phyloP scores from a whole-genome alignment of 176 grass and related monocot genomes.

The Ananas comosus region DNA sequence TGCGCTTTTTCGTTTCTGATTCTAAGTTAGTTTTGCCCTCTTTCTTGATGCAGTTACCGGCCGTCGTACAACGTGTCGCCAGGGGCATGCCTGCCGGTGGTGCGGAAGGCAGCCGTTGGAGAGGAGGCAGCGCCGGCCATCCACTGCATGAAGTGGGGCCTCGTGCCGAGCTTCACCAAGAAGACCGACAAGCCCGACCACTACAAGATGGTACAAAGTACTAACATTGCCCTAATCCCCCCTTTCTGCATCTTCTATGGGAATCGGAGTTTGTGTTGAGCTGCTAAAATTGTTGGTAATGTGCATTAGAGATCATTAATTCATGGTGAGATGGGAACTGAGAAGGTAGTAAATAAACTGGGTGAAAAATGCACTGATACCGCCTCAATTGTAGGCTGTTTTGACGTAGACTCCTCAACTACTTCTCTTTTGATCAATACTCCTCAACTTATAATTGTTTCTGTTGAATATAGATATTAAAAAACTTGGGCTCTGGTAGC shows the following conservation, averaged over 20 bases:
- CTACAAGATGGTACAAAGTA: constrained; percentile 63
- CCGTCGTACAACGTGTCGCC: constrained; percentile 78
- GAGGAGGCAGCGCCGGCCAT: constrained; percentile 33
- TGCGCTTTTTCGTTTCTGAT: not conserved
- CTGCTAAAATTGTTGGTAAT: not conserved
- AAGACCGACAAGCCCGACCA: constrained; percentile 80
- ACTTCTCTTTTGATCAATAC: not conserved
- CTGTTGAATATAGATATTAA: not conserved
- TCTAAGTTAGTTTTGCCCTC: constrained; percentile 4
- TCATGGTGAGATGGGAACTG: too few relatives aligned
- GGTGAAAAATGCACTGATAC: too few relatives aligned
- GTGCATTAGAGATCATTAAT: not conserved
- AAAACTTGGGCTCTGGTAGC: not conserved
- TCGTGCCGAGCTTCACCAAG: constrained; percentile 81
- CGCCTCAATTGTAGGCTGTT: too few relatives aligned
- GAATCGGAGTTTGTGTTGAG: not conserved
- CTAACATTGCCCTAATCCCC: not conserved
- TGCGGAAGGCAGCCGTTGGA: constrained; percentile 9
- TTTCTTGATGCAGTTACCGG: constrained; percentile 39
- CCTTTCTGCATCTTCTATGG: not conserved
- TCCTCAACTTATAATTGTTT: not conserved
- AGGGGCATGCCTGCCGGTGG: constrained; percentile 58
- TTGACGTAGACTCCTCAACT: not conserved
- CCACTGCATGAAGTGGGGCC: constrained; percentile 93
- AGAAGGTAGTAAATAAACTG: too few relatives aligned